Evolutionary conservation across 1,284 basidiomycete species (phyloP).

Genomic region (Leccinum huronense): DNA sequence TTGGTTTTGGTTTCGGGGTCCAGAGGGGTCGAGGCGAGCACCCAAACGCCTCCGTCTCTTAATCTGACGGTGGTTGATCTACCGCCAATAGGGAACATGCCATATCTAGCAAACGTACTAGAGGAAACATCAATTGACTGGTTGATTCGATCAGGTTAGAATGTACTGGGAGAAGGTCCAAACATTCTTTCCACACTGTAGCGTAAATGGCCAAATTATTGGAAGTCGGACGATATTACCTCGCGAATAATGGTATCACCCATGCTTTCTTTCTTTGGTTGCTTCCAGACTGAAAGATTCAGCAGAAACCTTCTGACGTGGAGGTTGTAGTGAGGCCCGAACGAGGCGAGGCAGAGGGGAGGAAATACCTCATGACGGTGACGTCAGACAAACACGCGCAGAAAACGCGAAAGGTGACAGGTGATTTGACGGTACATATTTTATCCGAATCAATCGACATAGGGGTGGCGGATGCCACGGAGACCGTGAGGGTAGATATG

Average conservation of each 20-base stretch:
- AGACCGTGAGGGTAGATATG: slow-evolving; percentile 71
- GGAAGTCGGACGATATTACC: slow-evolving; percentile 19
- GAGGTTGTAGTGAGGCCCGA: slow-evolving; percentile 20
- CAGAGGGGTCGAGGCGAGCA: slow-evolving; percentile 83
- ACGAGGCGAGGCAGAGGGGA: slow-evolving; percentile 17
- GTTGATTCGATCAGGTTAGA: slow-evolving; percentile 3
- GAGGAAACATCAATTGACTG: slow-evolving; percentile 11
- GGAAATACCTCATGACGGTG: slow-evolving; percentile 16
- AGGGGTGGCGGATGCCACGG: slow-evolving; percentile 47
- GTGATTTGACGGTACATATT: slow-evolving; percentile 6
- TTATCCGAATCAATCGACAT: not conserved
- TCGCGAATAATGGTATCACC: slow-evolving; percentile 31
- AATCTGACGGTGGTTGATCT: slow-evolving; percentile 83
- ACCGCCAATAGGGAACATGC: slow-evolving; percentile 73
- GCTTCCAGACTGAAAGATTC: slow-evolving; percentile 7
- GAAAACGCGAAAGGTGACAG: slow-evolving; percentile 13
- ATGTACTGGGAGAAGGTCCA: slow-evolving; percentile 72
- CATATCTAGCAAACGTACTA: slow-evolving; percentile 70
- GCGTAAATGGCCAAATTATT: not conserved
- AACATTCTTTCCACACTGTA: slow-evolving; percentile 42
- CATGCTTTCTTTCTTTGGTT: slow-evolving; percentile 19
- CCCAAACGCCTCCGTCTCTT: slow-evolving; percentile 71
- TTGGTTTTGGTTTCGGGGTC: slow-evolving; percentile 70
- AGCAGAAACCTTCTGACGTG: slow-evolving; percentile 14
- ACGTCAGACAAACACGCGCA: slow-evolving; percentile 25